Percentiles rank a stretch among this genome's conserved stretches.
These are phyloP conservation scores for Penicillium griseofulvum DNA, from an alignment of 2,329 filamentous ascomycete species.

Conservation along the genomic window DNA sequence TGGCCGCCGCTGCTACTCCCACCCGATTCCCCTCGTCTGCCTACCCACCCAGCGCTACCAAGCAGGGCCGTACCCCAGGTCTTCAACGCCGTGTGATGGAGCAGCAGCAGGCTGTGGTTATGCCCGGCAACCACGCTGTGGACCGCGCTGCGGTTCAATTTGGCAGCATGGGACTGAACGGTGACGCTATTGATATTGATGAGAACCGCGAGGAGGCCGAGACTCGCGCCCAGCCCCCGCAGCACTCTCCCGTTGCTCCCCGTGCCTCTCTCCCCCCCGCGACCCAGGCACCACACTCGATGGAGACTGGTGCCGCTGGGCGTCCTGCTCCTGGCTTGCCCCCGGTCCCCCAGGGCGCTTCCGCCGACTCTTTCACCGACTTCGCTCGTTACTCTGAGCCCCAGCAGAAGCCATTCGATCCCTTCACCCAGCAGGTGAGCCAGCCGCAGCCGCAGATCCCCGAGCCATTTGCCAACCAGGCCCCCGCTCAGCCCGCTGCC, in stretches of 20 bases:
- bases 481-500: conserved; percentile 59
- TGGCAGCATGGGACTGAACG: conserved; percentile 88
- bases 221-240: conserved; percentile 87
- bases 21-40: conserved; percentile 65
- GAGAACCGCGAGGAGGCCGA: conserved; percentile 93
- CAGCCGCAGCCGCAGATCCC: conserved; percentile 63
- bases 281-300: conserved; percentile 34
- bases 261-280: conserved; percentile 79
- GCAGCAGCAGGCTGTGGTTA: conserved; percentile 95
- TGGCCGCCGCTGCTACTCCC: conserved; percentile 48
- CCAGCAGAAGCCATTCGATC: conserved; percentile 77
- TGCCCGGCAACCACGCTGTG: conserved; percentile 94
- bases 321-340: conserved; percentile 63
- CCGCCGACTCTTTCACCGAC: conserved; percentile 50
- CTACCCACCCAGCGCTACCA: conserved; percentile 76
- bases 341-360: conserved; percentile 56
- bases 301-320: conserved; percentile 47
- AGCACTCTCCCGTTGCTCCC: conserved; percentile 85
- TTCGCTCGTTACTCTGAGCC: conserved; percentile 55
- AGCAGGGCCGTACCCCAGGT: conserved; percentile 70
- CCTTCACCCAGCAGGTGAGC: conserved; percentile 73
- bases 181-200: conserved; percentile 71
- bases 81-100: conserved; percentile 85
- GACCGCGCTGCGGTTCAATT: conserved; percentile 94
- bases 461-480: conserved; percentile 54